Evolutionary conservation across 23 red algal genomes (phyloP), one percentile per base, ranked within the genome.

Genomic region (Gracilaria domingensis): DNA sequence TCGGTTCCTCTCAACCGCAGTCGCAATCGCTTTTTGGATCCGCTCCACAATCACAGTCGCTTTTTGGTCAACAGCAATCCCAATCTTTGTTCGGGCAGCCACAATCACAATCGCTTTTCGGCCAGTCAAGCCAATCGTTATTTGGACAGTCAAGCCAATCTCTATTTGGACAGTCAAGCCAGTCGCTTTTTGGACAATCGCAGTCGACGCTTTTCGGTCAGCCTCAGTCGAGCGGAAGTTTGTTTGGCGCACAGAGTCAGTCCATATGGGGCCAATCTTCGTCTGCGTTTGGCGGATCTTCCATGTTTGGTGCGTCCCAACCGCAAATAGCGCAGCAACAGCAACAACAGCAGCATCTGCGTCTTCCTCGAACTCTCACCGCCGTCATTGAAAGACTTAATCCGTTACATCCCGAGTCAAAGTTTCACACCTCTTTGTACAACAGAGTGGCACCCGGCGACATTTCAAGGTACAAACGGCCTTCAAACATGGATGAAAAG

Each of bases 371-470:
- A 26, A 24, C 71, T 28, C 65, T 94, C 32, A 80, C 54, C 24
- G 74, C 74, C 24, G 59, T 94, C 36, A 82, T 94, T 37, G 76
- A 94, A 42, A 59, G 35, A 29, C 74, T 94, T 0, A 87, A 94
- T 28, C 92, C 92, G 18, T 50, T 87, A 29, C 76, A 80, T 40
- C 71, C 82, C 4, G 26, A 67, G 40, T 94, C 83, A 14, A 42
- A 67, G 17, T 82, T 94, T 58, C 92, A 88, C 35, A 45, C 92
- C 30, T 83, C 92, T 67, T 75, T 94, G 35, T 94, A 94, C 71
- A 94, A 94, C 61, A 50, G 58, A 28, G 92, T 94, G 6, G 47
- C 70, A 49, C 53, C 70, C 11, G 35, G 66, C 58, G 84, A 75
- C 45, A 45, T 82, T 50, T 80, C 83, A 11, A 70, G 83, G 5